Base-by-base conservation (phyloP, 2,329 filamentous ascomycete species). In the Colletotrichum lupini region DNA sequence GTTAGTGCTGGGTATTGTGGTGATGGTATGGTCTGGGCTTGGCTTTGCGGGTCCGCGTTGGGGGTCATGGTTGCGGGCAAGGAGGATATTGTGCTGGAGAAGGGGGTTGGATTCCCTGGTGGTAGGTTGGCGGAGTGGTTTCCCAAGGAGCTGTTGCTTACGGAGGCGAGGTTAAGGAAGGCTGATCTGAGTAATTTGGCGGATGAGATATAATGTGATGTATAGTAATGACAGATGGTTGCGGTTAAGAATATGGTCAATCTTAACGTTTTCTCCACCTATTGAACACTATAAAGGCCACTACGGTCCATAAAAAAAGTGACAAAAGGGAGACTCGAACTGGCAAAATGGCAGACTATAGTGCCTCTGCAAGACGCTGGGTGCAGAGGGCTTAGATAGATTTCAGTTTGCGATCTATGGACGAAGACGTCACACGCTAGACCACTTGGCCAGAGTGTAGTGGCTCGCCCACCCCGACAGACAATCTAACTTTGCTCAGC, bases 11-110 rank as follows among this genome's bases (percentile, higher is more conserved):
- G 86, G 1, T 89, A 85, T 76, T 83, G 80, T 56, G 87, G 87
- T 16, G 85, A 89, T 56, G 88, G 88, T 4, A 89, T 89, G 87
- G 85, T 86, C 2, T 87, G 84, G 81, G 84, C 87, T 3, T 89
- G 87, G 87, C 81, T 88, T 16, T 87, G 83, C 57, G 87, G 87
- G 0, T 83, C 82, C 12, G 87, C 86, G 0, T 55, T 87, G 64
- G 87, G 81, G 0, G 74, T 85, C 3, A 87, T 87, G 85, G 77
- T 89, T 9, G 75, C 84, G 0, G 85, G 84, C 0, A 81, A 77
- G 42, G 82, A 85, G 19, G 72, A 78, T 0, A 79, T 81, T 2
- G 74, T 79, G 3, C 49, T 83, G 32, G 74, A 75, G 1, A 74
- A 74, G 8, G 77, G 73, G 1, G 75, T 79, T 3, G 85, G 85